Evolutionary conservation across 2,329 filamentous ascomycete genomes (phyloP).

Genomic region (Elsinoe necatrix): DNA sequence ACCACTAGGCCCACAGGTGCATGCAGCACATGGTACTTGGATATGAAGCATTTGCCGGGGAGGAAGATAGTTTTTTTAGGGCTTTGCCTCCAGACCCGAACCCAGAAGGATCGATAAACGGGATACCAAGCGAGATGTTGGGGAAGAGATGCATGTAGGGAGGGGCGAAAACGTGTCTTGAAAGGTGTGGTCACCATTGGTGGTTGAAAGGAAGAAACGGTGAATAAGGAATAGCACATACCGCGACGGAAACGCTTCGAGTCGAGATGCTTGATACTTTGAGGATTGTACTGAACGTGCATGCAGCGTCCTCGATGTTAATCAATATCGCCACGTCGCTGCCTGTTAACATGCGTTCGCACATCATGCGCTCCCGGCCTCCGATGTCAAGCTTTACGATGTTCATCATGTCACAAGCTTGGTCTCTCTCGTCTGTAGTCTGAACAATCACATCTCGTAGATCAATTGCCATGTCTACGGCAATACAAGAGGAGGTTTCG

Average conservation of each 20-base stretch:
- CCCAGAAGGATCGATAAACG: conserved; percentile 1
- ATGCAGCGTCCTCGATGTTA: not conserved
- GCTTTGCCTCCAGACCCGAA: not conserved
- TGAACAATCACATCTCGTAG: not conserved
- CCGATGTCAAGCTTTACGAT: not conserved
- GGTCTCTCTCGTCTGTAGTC: not conserved
- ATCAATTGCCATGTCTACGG: conserved; percentile 6
- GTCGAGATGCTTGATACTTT: not conserved
- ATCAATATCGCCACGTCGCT: not conserved
- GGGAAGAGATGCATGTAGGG: not conserved
- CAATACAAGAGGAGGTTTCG: not conserved
- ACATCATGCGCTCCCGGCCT: too few relatives aligned
- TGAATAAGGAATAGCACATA: not conserved
- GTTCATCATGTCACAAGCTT: not conserved
- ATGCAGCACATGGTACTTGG: conserved; percentile 8
- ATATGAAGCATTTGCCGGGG: conserved; percentile 7
- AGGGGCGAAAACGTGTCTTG: not conserved
- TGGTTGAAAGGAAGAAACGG: conserved; percentile 1
- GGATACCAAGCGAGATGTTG: conserved; percentile 7
- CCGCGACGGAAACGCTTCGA: not conserved
- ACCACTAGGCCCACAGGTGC: not conserved
- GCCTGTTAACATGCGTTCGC: not conserved
- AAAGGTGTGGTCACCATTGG: not conserved
- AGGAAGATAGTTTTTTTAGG: conserved; percentile 1
- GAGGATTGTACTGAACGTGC: not conserved